Conservation (phyloP, 257 asterid species). For the Sherardia arvensis region DNA sequence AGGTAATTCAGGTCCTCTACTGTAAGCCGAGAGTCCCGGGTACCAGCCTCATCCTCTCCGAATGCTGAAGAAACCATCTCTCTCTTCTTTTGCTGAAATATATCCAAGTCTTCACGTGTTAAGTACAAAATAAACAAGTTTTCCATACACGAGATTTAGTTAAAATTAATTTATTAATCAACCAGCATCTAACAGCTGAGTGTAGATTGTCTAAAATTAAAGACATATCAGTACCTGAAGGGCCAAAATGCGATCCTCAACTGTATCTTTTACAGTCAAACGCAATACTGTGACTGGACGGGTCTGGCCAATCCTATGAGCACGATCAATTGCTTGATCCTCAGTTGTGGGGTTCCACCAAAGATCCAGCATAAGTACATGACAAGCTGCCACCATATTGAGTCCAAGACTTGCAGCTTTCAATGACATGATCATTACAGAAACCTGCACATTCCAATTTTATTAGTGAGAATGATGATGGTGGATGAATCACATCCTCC, state of each 20-base stretch:
- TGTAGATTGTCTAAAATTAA: background rate
- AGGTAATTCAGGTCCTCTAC: conserved; percentile 82
- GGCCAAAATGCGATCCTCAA: conserved; percentile 94
- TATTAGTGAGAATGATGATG: background rate
- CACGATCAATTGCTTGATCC: conserved; percentile 97
- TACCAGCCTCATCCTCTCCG: conserved; percentile 80
- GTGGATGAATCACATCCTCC: background rate
- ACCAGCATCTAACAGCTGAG: background rate
- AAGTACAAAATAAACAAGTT: conserved; percentile 1
- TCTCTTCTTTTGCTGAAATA: conserved; percentile 76
- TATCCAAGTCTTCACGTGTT: conserved; percentile 3
- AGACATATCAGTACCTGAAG: conserved; percentile 54
- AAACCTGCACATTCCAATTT: conserved; percentile 37
- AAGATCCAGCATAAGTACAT: conserved; percentile 84
- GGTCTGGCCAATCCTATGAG: conserved; percentile 93
- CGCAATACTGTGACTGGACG: conserved; percentile 93
- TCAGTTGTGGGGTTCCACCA: conserved; percentile 99
- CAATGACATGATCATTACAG: conserved; percentile 93
- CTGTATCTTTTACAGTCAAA: conserved; percentile 86
- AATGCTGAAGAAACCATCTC: conserved; percentile 92
- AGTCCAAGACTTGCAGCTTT: conserved; percentile 98
- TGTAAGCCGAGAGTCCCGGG: conserved; percentile 70
- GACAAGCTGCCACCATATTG: conserved; percentile 96
- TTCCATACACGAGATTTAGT: background rate
- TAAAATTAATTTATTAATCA: background rate